Percentiles rank a stretch among this genome's conserved stretches.
Conservation (phyloP, 805 yeast species). For the Lipomyces kockii region DNA sequence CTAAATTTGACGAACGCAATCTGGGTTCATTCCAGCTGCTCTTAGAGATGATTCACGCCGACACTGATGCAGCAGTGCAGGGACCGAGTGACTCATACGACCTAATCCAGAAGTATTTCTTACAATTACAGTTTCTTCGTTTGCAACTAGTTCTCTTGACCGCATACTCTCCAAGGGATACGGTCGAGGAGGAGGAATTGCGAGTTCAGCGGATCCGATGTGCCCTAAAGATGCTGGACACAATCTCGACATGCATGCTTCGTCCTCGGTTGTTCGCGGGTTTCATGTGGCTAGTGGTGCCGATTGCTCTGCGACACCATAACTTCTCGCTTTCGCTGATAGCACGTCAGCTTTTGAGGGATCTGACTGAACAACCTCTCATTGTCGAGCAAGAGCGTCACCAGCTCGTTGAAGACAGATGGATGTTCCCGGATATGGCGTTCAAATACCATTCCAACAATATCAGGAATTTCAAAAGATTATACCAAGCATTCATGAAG, state of each 20-base stretch:
- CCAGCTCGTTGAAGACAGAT: constrained; percentile 9
- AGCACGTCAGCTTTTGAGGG: constrained; percentile 1
- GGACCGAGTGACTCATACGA: constrained; percentile 32
- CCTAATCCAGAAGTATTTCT: constrained; percentile 29
- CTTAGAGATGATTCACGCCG: constrained; percentile 28
- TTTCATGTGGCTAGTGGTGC: constrained; percentile 24
- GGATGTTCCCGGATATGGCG: constrained; percentile 26
- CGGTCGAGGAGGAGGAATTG: constrained; percentile 1
- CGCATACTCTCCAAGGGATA: constrained; percentile 14
- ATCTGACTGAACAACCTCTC: background rate
- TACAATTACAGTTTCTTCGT: constrained; percentile 23
- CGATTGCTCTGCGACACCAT: constrained; percentile 20
- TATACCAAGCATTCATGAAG: constrained; percentile 17
- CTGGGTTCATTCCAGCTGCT: constrained; percentile 32
- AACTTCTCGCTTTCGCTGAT: background rate
- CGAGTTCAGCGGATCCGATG: constrained; percentile 9
- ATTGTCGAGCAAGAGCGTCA: background rate
- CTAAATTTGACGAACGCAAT: constrained; percentile 26
- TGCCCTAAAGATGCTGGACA: constrained; percentile 25
- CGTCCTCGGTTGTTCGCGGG: constrained; percentile 26
- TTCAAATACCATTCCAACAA: constrained; percentile 22
- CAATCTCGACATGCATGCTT: constrained; percentile 23
- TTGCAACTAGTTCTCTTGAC: constrained; percentile 23
- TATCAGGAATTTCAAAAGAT: constrained; percentile 13
- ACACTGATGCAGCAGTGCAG: constrained; percentile 21